phyloP scores from a whole-genome alignment of 495 filamentous ascomycete species.

The Lasiosphaeris hirsuta region DNA sequence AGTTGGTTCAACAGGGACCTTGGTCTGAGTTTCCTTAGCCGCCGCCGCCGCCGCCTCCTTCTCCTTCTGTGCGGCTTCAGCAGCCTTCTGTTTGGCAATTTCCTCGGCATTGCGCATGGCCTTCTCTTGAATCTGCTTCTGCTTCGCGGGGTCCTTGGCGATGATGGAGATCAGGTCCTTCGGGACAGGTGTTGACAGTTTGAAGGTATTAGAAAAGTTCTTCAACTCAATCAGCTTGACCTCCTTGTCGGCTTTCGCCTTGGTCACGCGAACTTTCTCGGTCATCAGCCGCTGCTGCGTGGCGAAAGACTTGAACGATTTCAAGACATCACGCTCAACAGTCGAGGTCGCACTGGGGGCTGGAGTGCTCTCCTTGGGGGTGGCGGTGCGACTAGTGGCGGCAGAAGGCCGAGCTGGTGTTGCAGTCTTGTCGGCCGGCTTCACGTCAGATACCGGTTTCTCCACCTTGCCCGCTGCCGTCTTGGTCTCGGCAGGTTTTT shows the following conservation, averaged over 20 bases:
- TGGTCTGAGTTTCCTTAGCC: conserved; percentile 35
- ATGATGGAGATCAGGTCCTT: conserved; percentile 90
- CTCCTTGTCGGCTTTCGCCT: conserved; percentile 78
- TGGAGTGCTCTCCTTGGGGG: conserved; percentile 37
- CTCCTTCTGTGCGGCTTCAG: conserved; percentile 36
- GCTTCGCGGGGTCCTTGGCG: conserved; percentile 89
- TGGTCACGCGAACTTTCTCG: conserved; percentile 69
- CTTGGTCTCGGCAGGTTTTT: conserved; percentile 15
- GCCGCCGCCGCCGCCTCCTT: conserved; percentile 29
- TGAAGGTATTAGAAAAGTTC: conserved; percentile 92
- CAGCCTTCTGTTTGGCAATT: conserved; percentile 41
- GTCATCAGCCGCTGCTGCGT: conserved; percentile 48
- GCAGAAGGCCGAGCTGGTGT: conserved; percentile 29
- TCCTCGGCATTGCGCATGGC: conserved; percentile 67
- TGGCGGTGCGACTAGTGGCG: conserved; percentile 36
- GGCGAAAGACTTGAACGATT: conserved; percentile 80
- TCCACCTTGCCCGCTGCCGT: conserved; percentile 25
- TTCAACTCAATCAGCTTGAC: conserved; percentile 89
- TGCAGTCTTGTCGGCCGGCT: conserved; percentile 29
- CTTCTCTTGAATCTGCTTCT: conserved; percentile 86
- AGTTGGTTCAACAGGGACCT: conserved; percentile 26
- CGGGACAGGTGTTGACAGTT: conserved; percentile 85
- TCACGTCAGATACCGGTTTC: conserved; percentile 35
- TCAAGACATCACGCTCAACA: conserved; percentile 73
- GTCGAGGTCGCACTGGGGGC: conserved; percentile 66